A percentile compares a stretch with the other conserved stretches of the same genome.
Conservation (phyloP, 2,329 filamentous ascomycete genomes). For the Penicillium sp. region DNA sequence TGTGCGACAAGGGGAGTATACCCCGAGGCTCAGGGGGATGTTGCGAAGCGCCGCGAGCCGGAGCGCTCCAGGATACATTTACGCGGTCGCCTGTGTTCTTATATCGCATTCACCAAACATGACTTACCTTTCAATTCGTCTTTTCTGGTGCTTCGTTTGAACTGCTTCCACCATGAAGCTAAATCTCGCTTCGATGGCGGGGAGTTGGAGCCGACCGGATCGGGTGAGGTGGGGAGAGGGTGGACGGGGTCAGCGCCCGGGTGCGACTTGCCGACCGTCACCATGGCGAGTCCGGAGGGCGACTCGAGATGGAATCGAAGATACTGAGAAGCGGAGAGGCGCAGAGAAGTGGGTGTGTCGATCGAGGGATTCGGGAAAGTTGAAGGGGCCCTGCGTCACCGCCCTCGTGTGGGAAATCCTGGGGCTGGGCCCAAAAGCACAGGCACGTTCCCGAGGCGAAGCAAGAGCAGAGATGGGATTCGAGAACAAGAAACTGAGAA, state of each 20-base stretch:
- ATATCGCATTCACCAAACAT: neutral
- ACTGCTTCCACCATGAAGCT: constrained; percentile 96
- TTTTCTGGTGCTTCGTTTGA: constrained; percentile 69
- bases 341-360: constrained; percentile 5
- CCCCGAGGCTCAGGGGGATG: neutral
- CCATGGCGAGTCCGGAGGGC: constrained; percentile 28
- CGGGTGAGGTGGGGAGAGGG: constrained; percentile 37
- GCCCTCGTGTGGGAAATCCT: constrained; percentile 28
- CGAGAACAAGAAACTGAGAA: neutral
- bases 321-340: constrained; percentile 1
- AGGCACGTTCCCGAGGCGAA: neutral
- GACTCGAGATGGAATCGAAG: constrained; percentile 3
- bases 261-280: constrained; percentile 38
- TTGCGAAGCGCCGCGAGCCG: neutral
- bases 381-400: constrained; percentile 29
- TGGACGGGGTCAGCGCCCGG: constrained; percentile 35
- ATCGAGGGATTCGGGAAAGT: constrained; percentile 19
- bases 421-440: constrained; percentile 35
- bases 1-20: constrained; percentile 2
- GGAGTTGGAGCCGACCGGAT: constrained; percentile 55
- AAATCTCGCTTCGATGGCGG: constrained; percentile 83
- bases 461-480: neutral
- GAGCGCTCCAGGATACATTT: neutral
- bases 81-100: neutral
- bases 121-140: constrained; percentile 61